A percentile compares a stretch with the other conserved stretches of the same genome.
phyloP scores from a whole-genome alignment of 768 basidiomycete genomes.

The Lactifluus piperatus region DNA sequence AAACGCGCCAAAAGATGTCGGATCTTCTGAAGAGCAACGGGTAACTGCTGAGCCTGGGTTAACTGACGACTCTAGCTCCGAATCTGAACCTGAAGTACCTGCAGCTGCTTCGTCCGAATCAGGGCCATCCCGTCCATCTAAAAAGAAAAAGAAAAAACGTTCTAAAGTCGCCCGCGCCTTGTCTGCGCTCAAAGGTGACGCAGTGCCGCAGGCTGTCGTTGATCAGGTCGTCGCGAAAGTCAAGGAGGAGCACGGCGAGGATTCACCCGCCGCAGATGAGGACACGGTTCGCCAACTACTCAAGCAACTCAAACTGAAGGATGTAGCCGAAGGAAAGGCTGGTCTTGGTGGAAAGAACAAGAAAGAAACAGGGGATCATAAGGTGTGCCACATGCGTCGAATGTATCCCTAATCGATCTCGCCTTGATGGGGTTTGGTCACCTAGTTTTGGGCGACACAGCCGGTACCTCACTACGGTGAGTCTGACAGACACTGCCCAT shows the following conservation, averaged over 20 bases:
- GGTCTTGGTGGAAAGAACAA: conserved; percentile 67
- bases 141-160: conserved; percentile 89
- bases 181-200: conserved; percentile 42
- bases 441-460: conserved; percentile 94
- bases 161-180: conserved; percentile 53
- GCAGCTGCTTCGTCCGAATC: conserved; percentile 18
- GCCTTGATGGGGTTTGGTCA: background rate
- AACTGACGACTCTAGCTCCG: conserved; percentile 1
- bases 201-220: conserved; percentile 57
- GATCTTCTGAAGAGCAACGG: background rate
- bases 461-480: conserved; percentile 86
- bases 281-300: conserved; percentile 62
- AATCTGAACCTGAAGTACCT: conserved; percentile 1
- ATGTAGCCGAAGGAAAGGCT: conserved; percentile 74
- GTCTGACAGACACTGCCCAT: conserved; percentile 1
- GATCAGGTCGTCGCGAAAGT: conserved; percentile 53
- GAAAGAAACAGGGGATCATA: conserved; percentile 82
- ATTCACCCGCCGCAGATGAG: conserved; percentile 36
- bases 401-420: background rate
- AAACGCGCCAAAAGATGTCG: background rate
- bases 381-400: conserved; percentile 41
- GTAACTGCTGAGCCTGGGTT: background rate
- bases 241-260: conserved; percentile 32
- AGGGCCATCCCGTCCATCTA: conserved; percentile 35
- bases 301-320: conserved; percentile 76